These are phyloP conservation scores for Lipomyces yarrowii DNA, from an alignment of 1,139 yeast species.

Conservation along the genomic window DNA sequence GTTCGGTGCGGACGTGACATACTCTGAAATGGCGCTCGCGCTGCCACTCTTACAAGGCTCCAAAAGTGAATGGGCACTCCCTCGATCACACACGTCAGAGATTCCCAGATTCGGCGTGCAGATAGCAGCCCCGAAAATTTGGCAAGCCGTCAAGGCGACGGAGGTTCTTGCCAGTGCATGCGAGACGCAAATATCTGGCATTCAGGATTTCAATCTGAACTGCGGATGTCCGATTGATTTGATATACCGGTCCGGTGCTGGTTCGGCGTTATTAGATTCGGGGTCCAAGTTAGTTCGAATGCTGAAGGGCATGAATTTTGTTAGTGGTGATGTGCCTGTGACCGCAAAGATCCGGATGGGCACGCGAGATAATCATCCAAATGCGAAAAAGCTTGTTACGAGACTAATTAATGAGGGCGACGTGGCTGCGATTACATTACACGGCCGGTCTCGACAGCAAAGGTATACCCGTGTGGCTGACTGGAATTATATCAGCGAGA, in stretches of 20 bases:
- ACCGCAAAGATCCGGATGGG: slow-evolving; percentile 94
- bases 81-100: slow-evolving; percentile 83
- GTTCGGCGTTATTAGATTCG: slow-evolving; percentile 89
- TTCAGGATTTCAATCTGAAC: slow-evolving; percentile 83
- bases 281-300: slow-evolving; percentile 79
- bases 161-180: slow-evolving; percentile 67
- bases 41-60: slow-evolving; percentile 86
- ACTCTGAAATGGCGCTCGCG: slow-evolving; percentile 91
- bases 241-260: slow-evolving; percentile 90
- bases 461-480: slow-evolving; percentile 89
- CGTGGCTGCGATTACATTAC: slow-evolving; percentile 88
- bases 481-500: slow-evolving; percentile 84
- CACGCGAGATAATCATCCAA: slow-evolving; percentile 77
- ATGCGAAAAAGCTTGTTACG: slow-evolving; percentile 75
- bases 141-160: slow-evolving; percentile 92
- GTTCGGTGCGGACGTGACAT: slow-evolving; percentile 90
- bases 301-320: slow-evolving; percentile 84
- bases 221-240: slow-evolving; percentile 98
- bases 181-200: slow-evolving; percentile 42
- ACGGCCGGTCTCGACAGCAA: slow-evolving; percentile 95
- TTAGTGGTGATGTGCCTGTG: slow-evolving; percentile 86
- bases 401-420: slow-evolving; percentile 76
- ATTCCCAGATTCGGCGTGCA: slow-evolving; percentile 72
- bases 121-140: slow-evolving; percentile 85
- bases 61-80: slow-evolving; percentile 96